phyloP scores from a whole-genome alignment of 306 rosid genomes.

The Lathyrus oleraceus region DNA sequence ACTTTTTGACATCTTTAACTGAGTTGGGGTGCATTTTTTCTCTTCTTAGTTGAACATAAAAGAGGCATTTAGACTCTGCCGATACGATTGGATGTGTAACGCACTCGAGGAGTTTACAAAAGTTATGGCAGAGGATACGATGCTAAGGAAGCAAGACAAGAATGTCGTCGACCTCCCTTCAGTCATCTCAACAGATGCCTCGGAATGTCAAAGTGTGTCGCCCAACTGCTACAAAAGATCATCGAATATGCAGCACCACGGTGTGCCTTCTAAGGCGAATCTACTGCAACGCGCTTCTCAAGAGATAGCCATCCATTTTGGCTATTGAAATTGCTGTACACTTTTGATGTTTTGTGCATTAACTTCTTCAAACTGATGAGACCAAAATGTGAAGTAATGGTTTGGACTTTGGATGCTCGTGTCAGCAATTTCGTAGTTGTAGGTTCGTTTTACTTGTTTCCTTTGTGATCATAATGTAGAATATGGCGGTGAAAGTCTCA shows the following conservation, averaged over 20 bases:
- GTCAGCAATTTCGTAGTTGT: slow-evolving; percentile 23
- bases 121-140: slow-evolving; percentile 52
- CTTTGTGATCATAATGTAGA: slow-evolving; percentile 34
- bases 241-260: slow-evolving; percentile 43
- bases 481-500: slow-evolving; percentile 37
- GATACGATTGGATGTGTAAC: slow-evolving; percentile 84
- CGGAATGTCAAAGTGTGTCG: slow-evolving; percentile 48
- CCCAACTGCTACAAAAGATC: slow-evolving; percentile 47
- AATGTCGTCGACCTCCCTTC: slow-evolving; percentile 5
- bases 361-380: slow-evolving; percentile 42
- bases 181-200: slow-evolving; percentile 36
- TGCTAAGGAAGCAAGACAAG: slow-evolving; percentile 30
- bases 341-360: slow-evolving; percentile 28
- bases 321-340: slow-evolving; percentile 37
- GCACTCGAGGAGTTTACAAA: slow-evolving; percentile 64
- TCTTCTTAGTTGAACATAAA: slow-evolving; percentile 51
- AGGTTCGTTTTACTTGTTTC: slow-evolving; percentile 22
- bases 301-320: slow-evolving; percentile 49
- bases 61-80: slow-evolving; percentile 70
- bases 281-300: slow-evolving; percentile 40
- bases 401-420: slow-evolving; percentile 23
- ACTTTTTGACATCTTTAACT: slow-evolving; percentile 20
- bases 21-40: slow-evolving; percentile 12
- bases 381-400: slow-evolving; percentile 40
- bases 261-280: slow-evolving; percentile 38